Base-by-base conservation (phyloP, 129 eudicot species). In the Ambrosia trifida region DNA sequence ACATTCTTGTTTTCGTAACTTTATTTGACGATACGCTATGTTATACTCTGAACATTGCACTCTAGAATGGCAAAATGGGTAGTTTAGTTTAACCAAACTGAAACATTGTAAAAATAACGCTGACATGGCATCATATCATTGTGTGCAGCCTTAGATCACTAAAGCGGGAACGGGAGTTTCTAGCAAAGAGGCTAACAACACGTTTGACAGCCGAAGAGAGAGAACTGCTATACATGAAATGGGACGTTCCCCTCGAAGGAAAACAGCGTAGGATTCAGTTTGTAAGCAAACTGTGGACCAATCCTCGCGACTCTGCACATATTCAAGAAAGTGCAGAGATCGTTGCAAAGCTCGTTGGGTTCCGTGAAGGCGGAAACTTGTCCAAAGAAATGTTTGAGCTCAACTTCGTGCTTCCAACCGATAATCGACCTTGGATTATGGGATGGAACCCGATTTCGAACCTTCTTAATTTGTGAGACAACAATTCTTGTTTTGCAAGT, bases 371-470 rank as follows among this genome's bases (percentile, higher is more conserved):
- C 35, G 96, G 96, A 49, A 93, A 93, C 51, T 68, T 90, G 82
- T 85, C 98, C 0, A 93, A 83, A 72, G 98, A 93, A 82, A 93
- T 93, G 98, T 87, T 93, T 69, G 98, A 89, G 79, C 93, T 93
- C 14, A 93, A 93, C 33, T 93, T 93, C 56, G 96, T 86, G 64
- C 84, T 80, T 57, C 98, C 98, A 7, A 76, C 86, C 12, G 96
- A 89, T 72, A 87, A 84, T 72, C 77, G 92, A 66, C 98, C 96
- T n/a, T 93, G 96, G 98, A 78, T 86, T 18, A 79, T 84, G 84
- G 98, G 91, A 57, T 93, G 96, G 96, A 89, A 93, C 83, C 95
- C 87, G 5, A 87, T 89, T 52, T 86, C 96, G 0, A 85, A 89
- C 77, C 83, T 89, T 60, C 96, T 89, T 36, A 88, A 82, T 66